Conservation (phyloP, 495 filamentous ascomycete species). For the Penicillium samsonianum region DNA sequence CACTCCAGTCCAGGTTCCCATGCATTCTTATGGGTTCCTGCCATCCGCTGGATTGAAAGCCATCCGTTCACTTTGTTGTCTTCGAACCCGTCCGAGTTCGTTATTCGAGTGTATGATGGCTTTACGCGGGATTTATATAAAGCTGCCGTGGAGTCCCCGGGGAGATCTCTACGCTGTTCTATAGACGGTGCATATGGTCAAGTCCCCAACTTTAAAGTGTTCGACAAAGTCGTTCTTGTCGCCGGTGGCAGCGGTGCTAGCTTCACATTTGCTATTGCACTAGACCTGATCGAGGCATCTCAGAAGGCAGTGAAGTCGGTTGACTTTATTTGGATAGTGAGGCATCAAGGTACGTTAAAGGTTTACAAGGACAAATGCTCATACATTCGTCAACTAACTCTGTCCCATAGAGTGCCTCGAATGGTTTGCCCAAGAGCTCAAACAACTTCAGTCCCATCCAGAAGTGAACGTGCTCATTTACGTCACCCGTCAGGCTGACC, state of each 20-base stretch:
- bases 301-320: slow-evolving; percentile 6
- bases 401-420: not conserved
- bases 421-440: slow-evolving; percentile 8
- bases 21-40: slow-evolving; percentile 59
- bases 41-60: slow-evolving; percentile 55
- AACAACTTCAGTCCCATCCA: slow-evolving; percentile 6
- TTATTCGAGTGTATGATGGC: slow-evolving; percentile 56
- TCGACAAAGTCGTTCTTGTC: slow-evolving; percentile 59
- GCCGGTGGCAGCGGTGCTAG: slow-evolving; percentile 60
- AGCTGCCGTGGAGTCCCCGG: slow-evolving; percentile 51
- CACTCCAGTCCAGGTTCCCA: slow-evolving; percentile 55
- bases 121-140: slow-evolving; percentile 57
- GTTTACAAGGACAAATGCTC: not conserved
- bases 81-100: slow-evolving; percentile 49
- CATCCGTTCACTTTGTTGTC: slow-evolving; percentile 62
- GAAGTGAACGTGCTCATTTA: slow-evolving; percentile 10
- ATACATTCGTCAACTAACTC: not conserved
- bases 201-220: slow-evolving; percentile 53
- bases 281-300: slow-evolving; percentile 6
- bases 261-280: slow-evolving; percentile 40
- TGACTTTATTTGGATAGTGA: slow-evolving; percentile 18
- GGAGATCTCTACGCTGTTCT: slow-evolving; percentile 47
- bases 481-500: not conserved
- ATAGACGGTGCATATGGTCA: slow-evolving; percentile 61
- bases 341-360: slow-evolving; percentile 3